These are phyloP conservation scores for Pulveroboletus sp. DNA, from an alignment of 768 basidiomycete genomes.

Conservation along the genomic window DNA sequence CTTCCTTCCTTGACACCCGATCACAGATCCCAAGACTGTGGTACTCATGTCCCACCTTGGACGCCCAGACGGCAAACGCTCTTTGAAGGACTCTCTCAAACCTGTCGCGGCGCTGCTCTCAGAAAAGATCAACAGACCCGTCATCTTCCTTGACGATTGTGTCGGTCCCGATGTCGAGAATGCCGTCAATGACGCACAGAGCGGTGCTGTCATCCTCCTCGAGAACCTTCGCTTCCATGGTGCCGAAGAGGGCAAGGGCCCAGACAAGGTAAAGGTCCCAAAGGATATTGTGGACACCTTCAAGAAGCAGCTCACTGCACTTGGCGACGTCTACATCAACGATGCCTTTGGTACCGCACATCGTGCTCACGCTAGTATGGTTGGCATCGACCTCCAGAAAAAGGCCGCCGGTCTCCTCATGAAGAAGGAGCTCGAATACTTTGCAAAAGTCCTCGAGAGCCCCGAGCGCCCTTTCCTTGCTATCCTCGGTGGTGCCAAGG, in stretches of 20 bases:
- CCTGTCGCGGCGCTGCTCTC: constrained; percentile 73
- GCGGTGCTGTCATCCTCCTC: constrained; percentile 79
- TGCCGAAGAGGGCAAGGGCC: constrained; percentile 96
- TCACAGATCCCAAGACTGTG: constrained; percentile 69
- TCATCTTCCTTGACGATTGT: constrained; percentile 80
- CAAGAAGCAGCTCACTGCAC: constrained; percentile 79
- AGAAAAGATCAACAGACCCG: constrained; percentile 42
- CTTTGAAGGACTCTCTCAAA: constrained; percentile 84
- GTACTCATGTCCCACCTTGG: constrained; percentile 98
- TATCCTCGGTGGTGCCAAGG: constrained; percentile 97
- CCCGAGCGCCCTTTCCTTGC: constrained; percentile 96
- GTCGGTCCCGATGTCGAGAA: constrained; percentile 84
- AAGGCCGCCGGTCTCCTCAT: constrained; percentile 94
- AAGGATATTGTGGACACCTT: constrained; percentile 75
- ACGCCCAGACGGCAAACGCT: constrained; percentile 89
- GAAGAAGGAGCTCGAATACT: constrained; percentile 98
- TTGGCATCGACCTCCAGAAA: constrained; percentile 88
- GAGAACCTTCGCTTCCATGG: constrained; percentile 99
- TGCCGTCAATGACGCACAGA: constrained; percentile 53
- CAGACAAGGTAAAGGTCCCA: constrained; percentile 95
- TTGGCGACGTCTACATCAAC: constrained; percentile 97
- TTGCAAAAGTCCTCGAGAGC: constrained; percentile 93
- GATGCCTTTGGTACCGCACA: constrained; percentile 99
- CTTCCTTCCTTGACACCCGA: neutral
- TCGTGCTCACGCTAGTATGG: constrained; percentile 98